Evolutionary conservation across 345 rosid genomes (phyloP).

Genomic region (Draba incana): DNA sequence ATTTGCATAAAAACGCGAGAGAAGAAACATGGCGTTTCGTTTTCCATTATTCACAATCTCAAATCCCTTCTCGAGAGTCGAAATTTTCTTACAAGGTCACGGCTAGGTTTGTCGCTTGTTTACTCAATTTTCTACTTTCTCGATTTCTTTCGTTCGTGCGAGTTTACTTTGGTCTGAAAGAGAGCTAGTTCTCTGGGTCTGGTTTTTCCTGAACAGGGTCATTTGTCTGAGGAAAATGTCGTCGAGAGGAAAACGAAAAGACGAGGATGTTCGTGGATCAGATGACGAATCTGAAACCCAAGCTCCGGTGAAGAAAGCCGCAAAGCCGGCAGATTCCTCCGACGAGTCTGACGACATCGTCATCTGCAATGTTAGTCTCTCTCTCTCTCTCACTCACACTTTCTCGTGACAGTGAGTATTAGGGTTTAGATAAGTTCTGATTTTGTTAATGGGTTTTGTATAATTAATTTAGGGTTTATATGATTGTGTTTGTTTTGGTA

Average conservation of each 20-base stretch:
- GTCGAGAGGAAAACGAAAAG: constrained; percentile 80
- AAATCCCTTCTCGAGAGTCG: neutral
- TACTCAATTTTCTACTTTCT: neutral
- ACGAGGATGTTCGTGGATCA: constrained; percentile 53
- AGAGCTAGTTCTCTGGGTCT: constrained; percentile 19
- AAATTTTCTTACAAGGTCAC: neutral
- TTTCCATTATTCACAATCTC: constrained; percentile 9
- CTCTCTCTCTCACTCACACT: neutral
- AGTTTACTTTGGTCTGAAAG: constrained; percentile 30
- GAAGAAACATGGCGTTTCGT: constrained; percentile 2
- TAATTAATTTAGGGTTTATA: constrained; percentile 21
- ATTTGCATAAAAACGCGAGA: constrained; percentile 1
- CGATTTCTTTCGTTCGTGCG: neutral
- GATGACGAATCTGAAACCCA: constrained; percentile 60
- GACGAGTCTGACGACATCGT: constrained; percentile 69
- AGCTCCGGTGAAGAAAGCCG: constrained; percentile 67
- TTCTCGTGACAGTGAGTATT: neutral
- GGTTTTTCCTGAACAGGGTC: neutral
- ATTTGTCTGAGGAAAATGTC: constrained; percentile 51
- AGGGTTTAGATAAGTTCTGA: constrained; percentile 28
- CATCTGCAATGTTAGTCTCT: constrained; percentile 68
- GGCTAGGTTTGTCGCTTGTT: constrained; percentile 21
- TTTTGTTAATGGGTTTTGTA: neutral
- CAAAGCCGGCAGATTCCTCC: constrained; percentile 54
- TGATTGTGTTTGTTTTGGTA: neutral